Percentiles rank a stretch among this genome's conserved stretches.
These are phyloP conservation scores for Claviceps spartinae DNA, from an alignment of 2,329 filamentous ascomycete genomes.

Conservation along the genomic window DNA sequence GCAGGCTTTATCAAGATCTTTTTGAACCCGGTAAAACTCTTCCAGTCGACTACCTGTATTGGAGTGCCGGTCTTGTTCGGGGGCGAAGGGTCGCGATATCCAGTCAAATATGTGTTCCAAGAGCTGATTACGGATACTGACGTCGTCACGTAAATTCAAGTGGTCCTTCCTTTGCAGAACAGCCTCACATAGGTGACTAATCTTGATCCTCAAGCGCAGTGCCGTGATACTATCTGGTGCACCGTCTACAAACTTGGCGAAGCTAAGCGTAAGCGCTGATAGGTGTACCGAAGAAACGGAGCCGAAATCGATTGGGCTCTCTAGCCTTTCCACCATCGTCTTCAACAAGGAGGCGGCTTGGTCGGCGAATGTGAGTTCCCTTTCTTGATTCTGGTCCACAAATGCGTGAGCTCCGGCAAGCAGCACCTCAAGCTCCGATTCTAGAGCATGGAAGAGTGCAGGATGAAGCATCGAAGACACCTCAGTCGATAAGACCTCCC, in stretches of 20 bases:
- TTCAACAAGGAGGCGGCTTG: conserved; percentile 51
- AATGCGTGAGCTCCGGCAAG: conserved; percentile 43
- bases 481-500: conserved; percentile 53
- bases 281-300: conserved; percentile 51
- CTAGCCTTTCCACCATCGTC: conserved; percentile 49
- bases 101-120: conserved; percentile 55
- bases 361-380: conserved; percentile 52
- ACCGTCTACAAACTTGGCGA: conserved; percentile 52
- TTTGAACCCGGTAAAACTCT: conserved; percentile 44
- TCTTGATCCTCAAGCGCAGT: conserved; percentile 53
- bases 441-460: conserved; percentile 50
- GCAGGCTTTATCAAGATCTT: conserved; percentile 52
- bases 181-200: conserved; percentile 53
- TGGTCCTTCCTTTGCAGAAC: conserved; percentile 55
- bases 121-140: conserved; percentile 54
- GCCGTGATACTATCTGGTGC: conserved; percentile 41
- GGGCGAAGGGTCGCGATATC: conserved; percentile 48
- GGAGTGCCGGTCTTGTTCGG: conserved; percentile 21
- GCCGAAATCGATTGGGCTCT: conserved; percentile 48
- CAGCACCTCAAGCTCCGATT: conserved; percentile 48
- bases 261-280: conserved; percentile 48
- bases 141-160: conserved; percentile 53
- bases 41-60: conserved; percentile 33
- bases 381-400: conserved; percentile 39
- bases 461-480: conserved; percentile 48